Base-by-base conservation (phyloP, 805 yeast genomes). In the Metschnikowia drakensbergensis region DNA sequence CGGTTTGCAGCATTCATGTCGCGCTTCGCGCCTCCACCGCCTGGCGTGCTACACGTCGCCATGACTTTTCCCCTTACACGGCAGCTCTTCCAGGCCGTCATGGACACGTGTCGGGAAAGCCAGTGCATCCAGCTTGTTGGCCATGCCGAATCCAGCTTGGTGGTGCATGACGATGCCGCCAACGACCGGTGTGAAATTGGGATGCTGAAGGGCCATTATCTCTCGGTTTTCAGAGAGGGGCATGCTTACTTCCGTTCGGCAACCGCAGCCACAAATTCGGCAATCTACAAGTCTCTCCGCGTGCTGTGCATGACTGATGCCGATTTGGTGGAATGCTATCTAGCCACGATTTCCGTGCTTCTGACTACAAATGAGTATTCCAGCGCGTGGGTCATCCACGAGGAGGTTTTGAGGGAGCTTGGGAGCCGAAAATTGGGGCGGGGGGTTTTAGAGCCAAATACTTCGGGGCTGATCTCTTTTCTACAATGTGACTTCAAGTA, bases 281-380 rank as follows among this genome's bases (percentile, higher is more conserved):
- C 30, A 17, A 26, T 39, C 28, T 26, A 32, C 27, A 46, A 33
- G 25, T 30, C 43, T 37, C n/a, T 37, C 23, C 30, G n/a, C 28
- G 27, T 40, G 5, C 9, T 27, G 17, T 13, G 28, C 8, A 10
- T 37, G 36, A 5, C 33, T 8, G 26, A 25, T 6, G 9, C 13
- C 3, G 42, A 45, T 4, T 42, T 50, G 7, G 22, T 34, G 32
- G 22, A 37, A 40, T 22, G 32, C 9, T 70, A 69, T 47, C 54
- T 55, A 42, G 63, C 66, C 55, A 65, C 73, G 0, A 41, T 68
- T n/a, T 68, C 73, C 1, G 62, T 61, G 39, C 51, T 72, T 36
- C 37, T 65, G 13, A 71, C 75, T 11, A 68, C 75, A 13, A 68
- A 71, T 49, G 77, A 72, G 44, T 62, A 69, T 53, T 68, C 67